Conservation (phyloP, 2,329 filamentous ascomycete genomes). For the Geoglossum cookeanum region DNA sequence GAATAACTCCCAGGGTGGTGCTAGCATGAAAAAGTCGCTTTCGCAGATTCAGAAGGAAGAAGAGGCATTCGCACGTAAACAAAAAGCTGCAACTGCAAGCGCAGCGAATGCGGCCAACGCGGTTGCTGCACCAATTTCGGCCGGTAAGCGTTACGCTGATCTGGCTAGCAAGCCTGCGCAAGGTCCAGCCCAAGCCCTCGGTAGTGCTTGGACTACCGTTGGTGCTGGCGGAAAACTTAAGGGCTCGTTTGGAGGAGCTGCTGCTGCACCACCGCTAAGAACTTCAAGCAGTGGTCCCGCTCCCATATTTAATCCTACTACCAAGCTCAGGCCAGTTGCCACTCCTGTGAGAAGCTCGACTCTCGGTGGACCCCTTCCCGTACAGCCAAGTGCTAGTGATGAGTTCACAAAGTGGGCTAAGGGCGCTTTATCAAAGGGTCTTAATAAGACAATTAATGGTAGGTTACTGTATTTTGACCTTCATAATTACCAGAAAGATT, state of each 20-base stretch:
- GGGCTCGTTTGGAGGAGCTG: slow-evolving; percentile 26
- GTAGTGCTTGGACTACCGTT: slow-evolving; percentile 78
- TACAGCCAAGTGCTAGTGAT: slow-evolving; percentile 50
- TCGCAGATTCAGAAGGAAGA: slow-evolving; percentile 96
- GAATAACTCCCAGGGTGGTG: slow-evolving; percentile 21
- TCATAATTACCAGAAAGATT: neutral
- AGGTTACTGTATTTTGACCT: slow-evolving; percentile 15
- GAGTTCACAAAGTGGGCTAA: slow-evolving; percentile 92
- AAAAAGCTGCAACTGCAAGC: slow-evolving; percentile 36
- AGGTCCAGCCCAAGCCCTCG: slow-evolving; percentile 22
- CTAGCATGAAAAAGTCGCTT: slow-evolving; percentile 59
- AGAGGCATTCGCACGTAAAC: slow-evolving; percentile 53
- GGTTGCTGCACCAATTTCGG: slow-evolving; percentile 22
- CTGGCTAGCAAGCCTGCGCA: slow-evolving; percentile 58
- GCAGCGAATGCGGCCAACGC: slow-evolving; percentile 29
- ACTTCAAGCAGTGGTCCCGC: slow-evolving; percentile 27
- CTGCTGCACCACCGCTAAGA: slow-evolving; percentile 25
- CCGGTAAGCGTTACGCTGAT: slow-evolving; percentile 83
- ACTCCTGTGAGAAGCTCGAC: slow-evolving; percentile 28
- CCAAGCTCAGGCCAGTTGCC: slow-evolving; percentile 35
- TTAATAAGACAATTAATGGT: slow-evolving; percentile 50
- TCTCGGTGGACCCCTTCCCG: slow-evolving; percentile 24
- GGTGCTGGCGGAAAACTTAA: slow-evolving; percentile 88
- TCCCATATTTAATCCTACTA: slow-evolving; percentile 20
- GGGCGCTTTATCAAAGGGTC: slow-evolving; percentile 55